These are phyloP conservation scores for Phyllostachys edulis DNA, from an alignment of 176 grass and related monocot genomes.

Conservation along the genomic window DNA sequence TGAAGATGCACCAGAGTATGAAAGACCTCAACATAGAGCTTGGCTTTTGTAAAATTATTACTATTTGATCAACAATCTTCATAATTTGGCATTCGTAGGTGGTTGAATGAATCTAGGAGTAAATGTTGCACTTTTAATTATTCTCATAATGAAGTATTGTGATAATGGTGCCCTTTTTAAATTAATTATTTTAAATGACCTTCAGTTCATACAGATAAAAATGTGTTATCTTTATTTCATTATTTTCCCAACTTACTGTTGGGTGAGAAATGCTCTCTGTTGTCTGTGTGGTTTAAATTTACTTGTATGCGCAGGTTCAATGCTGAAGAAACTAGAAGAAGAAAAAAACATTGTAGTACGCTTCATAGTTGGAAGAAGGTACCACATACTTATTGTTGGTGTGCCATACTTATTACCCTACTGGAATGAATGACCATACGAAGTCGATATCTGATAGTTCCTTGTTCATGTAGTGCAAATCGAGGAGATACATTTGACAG, in stretches of 20 bases:
- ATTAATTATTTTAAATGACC: not conserved
- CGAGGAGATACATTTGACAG: slow-evolving; percentile 73
- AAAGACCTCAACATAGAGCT: not conserved
- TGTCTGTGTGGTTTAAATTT: slow-evolving; percentile 29
- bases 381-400: not conserved
- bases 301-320: slow-evolving; percentile 62
- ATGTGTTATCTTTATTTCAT: not conserved
- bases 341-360: slow-evolving; percentile 88
- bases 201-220: slow-evolving; percentile 16
- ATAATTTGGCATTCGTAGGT: not conserved
- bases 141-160: slow-evolving; percentile 2
- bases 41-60: not conserved
- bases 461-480: slow-evolving; percentile 63
- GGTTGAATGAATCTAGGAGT: not conserved
- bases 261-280: not conserved
- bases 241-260: not conserved
- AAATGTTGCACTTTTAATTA: not conserved
- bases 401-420: slow-evolving; percentile 3
- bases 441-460: slow-evolving; percentile 40
- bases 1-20: not conserved
- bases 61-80: not conserved
- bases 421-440: slow-evolving; percentile 22
- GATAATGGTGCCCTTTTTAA: not conserved
- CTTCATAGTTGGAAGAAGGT: slow-evolving; percentile 98
- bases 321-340: slow-evolving; percentile 87